Evolutionary conservation across 2,329 filamentous ascomycete genomes (phyloP).

Genomic region (Uncinocarpus reesii): DNA sequence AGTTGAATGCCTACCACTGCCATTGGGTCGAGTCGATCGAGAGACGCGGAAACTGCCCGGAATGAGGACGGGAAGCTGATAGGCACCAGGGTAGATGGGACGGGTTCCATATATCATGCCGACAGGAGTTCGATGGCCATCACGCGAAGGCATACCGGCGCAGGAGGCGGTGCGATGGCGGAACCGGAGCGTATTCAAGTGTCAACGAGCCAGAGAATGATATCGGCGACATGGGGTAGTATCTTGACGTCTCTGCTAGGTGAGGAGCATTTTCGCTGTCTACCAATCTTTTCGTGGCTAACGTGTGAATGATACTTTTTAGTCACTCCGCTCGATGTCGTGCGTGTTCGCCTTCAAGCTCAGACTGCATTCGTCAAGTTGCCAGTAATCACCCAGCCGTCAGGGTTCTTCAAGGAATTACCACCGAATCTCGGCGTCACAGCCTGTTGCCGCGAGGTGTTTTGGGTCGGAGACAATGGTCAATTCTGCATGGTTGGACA

Average conservation of each 20-base stretch:
- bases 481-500: slow-evolving; percentile 66
- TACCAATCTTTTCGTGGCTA: slow-evolving; percentile 13
- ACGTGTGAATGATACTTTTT: slow-evolving; percentile 14
- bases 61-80: slow-evolving; percentile 16
- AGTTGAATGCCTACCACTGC: slow-evolving; percentile 22
- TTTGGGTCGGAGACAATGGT: slow-evolving; percentile 80
- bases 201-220: slow-evolving; percentile 81
- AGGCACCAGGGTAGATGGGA: slow-evolving; percentile 1
- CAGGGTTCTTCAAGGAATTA: slow-evolving; percentile 50
- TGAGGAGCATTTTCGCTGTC: slow-evolving; percentile 29
- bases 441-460: slow-evolving; percentile 91
- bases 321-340: slow-evolving; percentile 95
- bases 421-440: slow-evolving; percentile 84
- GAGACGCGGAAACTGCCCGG: slow-evolving; percentile 19
- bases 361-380: slow-evolving; percentile 46
- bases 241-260: slow-evolving; percentile 79
- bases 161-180: slow-evolving; percentile 10
- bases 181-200: slow-evolving; percentile 43
- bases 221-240: slow-evolving; percentile 84
- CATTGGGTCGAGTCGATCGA: slow-evolving; percentile 18
- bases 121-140: slow-evolving; percentile 18
- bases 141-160: slow-evolving; percentile 3
- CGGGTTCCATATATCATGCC: slow-evolving; percentile 27
- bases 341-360: slow-evolving; percentile 86
- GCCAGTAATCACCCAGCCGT: slow-evolving; percentile 40